Evolutionary conservation across 192 early-diverging fungal species (phyloP), one percentile per base, ranked within the genome.

Genomic region (Backusella westeae): DNA sequence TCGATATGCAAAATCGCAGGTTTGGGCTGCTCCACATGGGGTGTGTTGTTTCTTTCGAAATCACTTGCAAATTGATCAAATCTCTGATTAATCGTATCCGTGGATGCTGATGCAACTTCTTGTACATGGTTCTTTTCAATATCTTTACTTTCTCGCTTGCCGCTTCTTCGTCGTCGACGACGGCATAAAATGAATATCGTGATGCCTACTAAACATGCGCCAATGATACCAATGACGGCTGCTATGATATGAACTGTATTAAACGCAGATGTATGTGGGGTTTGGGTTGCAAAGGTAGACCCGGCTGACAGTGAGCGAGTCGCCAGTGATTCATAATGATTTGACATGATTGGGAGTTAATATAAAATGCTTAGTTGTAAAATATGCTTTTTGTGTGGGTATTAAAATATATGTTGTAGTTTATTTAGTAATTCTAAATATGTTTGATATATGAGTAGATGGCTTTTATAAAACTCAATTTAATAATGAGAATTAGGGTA

Each of bases 1-100:
- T 29, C 26, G 12, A 72, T 46, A 32, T 39, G 39, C 17, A 32
- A 26, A 32, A n/a, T 15, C 2, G 65, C 35, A 21, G 74, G 41
- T 23, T 42, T 34, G 34, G 63, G 38, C 1, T 19, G 42, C 17
- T 42, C 70, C 34, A 44, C 32, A 19, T 52, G 36, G 0, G 44
- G 14, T 17, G 53, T 65, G 26, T 23, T 63, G 44, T 63, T 63
- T 63, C 56, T 26, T 29, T 63, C 65, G 34, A 75, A 75, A 41
- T 75, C 74, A 67, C 8, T 66, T 3, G 74, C 74, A 68, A 75
- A 75, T 67, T 46, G 74, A 44, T 67, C 74, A 67, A 67, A 39
- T 34, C 73, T 56, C 10, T 21, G 38, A 52, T 21, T 38, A 39
- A 59, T 21, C 3, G 52, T 73, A n/a, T 17, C 35, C 5, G 41